Evolutionary conservation across 2,329 filamentous ascomycete species (phyloP).

Genomic region (Diplocarpon mali): DNA sequence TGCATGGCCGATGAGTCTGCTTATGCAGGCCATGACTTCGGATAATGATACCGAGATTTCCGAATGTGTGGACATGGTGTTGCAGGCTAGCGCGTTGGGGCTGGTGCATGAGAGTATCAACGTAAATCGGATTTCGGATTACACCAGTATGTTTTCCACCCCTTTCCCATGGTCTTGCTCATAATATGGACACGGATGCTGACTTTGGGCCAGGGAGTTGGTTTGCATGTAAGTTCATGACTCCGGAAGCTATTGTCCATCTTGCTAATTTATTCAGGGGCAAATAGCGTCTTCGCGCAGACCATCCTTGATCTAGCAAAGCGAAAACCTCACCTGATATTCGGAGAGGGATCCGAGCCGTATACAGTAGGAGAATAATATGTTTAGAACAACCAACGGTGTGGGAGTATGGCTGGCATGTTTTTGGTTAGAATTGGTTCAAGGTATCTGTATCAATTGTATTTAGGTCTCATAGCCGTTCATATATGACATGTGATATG

Average conservation of each 20-base stretch:
- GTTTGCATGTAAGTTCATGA: conserved; percentile 59
- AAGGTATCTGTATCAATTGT: neutral
- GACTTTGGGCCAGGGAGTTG: conserved; percentile 48
- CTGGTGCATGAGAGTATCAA: conserved; percentile 88
- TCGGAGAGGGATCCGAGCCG: conserved; percentile 50
- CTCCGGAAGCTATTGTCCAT: neutral
- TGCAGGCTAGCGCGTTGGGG: conserved; percentile 64
- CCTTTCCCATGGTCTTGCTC: neutral
- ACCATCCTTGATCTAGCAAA: conserved; percentile 83
- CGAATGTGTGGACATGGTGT: conserved; percentile 60
- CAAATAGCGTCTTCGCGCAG: conserved; percentile 90
- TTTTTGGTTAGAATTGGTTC: neutral
- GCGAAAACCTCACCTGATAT: conserved; percentile 79
- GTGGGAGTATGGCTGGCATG: conserved; percentile 17
- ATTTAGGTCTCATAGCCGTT: neutral
- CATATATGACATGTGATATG: too few relatives aligned
- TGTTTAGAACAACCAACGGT: conserved; percentile 27
- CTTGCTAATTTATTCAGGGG: conserved; percentile 39
- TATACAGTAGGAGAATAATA: conserved; percentile 35
- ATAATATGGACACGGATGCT: neutral
- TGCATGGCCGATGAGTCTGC: conserved; percentile 93
- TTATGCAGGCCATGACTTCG: conserved; percentile 84
- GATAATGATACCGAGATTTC: conserved; percentile 74
- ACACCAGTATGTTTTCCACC: conserved; percentile 46
- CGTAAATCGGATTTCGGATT: conserved; percentile 56